phyloP scores from a whole-genome alignment of 441 rosid genomes.

The Mallotus japonicus region DNA sequence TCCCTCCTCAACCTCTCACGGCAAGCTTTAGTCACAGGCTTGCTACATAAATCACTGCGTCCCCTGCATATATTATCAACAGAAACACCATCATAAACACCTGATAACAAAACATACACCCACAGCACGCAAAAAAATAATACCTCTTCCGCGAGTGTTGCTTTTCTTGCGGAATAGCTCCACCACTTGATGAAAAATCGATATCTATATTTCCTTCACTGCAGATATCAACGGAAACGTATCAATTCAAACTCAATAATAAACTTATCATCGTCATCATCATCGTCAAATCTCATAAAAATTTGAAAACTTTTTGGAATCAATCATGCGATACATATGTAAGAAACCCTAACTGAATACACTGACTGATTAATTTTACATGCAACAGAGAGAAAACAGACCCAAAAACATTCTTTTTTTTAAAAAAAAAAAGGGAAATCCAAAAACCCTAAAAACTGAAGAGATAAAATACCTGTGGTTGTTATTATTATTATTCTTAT shows the following conservation, averaged over 20 bases:
- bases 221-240: neutral
- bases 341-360: conserved; percentile 4
- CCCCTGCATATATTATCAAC: conserved; percentile 37
- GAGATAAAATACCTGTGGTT: conserved; percentile 20
- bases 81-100: neutral
- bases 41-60: conserved; percentile 53
- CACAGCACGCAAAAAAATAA: neutral
- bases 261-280: too few relatives aligned
- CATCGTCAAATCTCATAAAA: too few relatives aligned
- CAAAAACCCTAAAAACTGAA: neutral
- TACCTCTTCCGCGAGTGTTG: conserved; percentile 64
- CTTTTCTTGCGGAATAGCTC: conserved; percentile 32
- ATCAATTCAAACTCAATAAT: neutral
- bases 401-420: neutral
- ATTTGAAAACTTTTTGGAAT: too few relatives aligned
- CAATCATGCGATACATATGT: too few relatives aligned
- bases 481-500: neutral
- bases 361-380: too few relatives aligned
- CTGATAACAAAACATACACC: too few relatives aligned
- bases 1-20: conserved; percentile 88
- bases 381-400: neutral
- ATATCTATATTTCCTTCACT: conserved; percentile 20
- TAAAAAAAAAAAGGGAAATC: neutral
- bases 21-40: conserved; percentile 67
- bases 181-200: conserved; percentile 46